Conservation (phyloP, 768 basidiomycete genomes). For the Ramaria sp. region DNA sequence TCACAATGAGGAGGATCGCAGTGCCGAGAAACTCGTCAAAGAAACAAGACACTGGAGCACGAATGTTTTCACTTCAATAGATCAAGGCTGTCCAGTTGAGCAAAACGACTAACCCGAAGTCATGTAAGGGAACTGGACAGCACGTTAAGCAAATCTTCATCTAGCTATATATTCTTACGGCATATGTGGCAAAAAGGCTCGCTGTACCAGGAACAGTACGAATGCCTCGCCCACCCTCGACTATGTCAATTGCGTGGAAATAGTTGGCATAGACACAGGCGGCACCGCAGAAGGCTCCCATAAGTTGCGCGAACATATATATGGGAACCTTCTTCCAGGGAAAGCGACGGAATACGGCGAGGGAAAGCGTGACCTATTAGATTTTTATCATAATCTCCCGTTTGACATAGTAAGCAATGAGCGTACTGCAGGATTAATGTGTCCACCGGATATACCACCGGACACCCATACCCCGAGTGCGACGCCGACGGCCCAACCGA, state of each 20-base stretch:
- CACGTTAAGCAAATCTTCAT: background rate
- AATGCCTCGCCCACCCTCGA: conserved; percentile 45
- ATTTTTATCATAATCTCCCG: background rate
- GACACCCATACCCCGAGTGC: conserved; percentile 62
- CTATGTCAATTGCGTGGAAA: conserved; percentile 53
- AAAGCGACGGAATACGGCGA: conserved; percentile 62
- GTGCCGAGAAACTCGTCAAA: conserved; percentile 48
- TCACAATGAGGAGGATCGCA: conserved; percentile 40
- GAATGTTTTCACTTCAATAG: background rate
- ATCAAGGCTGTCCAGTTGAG: background rate
- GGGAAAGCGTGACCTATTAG: conserved; percentile 51
- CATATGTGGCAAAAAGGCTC: conserved; percentile 48
- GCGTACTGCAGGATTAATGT: conserved; percentile 29
- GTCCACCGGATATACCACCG: conserved; percentile 60
- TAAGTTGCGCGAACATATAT: conserved; percentile 52
- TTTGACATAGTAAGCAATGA: background rate
- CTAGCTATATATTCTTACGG: conserved; percentile 29
- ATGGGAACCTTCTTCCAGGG: conserved; percentile 73
- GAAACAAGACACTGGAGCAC: conserved; percentile 28
- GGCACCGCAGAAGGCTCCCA: conserved; percentile 51
- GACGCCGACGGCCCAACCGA: conserved; percentile 50
- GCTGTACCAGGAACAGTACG: conserved; percentile 52
- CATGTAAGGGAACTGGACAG: conserved; percentile 25
- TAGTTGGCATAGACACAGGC: conserved; percentile 54
- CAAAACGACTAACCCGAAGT: conserved; percentile 11